Base-by-base conservation (phyloP, 2,329 filamentous ascomycete genomes). In the Xenoacremonium recifei region DNA sequence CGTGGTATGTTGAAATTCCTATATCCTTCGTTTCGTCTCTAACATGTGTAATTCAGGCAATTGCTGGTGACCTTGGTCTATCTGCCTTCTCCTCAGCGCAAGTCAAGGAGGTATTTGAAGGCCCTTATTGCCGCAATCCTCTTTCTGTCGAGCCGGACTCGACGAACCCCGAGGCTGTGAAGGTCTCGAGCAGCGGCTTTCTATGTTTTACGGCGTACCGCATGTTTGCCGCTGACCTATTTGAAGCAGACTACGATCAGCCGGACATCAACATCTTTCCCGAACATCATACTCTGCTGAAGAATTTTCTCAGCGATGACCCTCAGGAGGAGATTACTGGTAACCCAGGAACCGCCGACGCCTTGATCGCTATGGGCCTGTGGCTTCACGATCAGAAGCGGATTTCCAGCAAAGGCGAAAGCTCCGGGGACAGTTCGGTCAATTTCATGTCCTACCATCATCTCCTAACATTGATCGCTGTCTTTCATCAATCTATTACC, bases 401-500 rank as follows among this genome's bases (percentile, higher is more conserved):
- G 21, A 62, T 77, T 41, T 62, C 46, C 16, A 41, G 44, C 2
- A 39, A 36, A 4, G 48, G 64, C 44, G 52, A 62, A 42, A 37
- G 66, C 40, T 31, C 25, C 38, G 60, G 57, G 39, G 62, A 53
- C 39, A 64, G 58, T 39, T 68, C 62, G 36, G 66, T 60, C 18
- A 70, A 72, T 29, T 81, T 77, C 49, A 80, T 84, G 70, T 65
- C 73, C 2, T 81, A 84, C 59, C 76, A 82, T 48, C 81, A 84
- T 60, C 63, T 76, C 47, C 51, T 80, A 16, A 81, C 77, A 1
- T 70, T 82, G 25, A 65, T 79, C 34, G 71, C 76, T 19, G 72
- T 80, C 23, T 80, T 80, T 51, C 79, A 83, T 55, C 74, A 74
- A 1, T 67, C 71, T 15, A 58, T 80, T 4, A 66, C 69, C 12